A percentile compares a stretch with the other conserved stretches of the same genome.
Evolutionary conservation across 441 rosid genomes (phyloP).

Genomic region (Gossypium davidsonii): DNA sequence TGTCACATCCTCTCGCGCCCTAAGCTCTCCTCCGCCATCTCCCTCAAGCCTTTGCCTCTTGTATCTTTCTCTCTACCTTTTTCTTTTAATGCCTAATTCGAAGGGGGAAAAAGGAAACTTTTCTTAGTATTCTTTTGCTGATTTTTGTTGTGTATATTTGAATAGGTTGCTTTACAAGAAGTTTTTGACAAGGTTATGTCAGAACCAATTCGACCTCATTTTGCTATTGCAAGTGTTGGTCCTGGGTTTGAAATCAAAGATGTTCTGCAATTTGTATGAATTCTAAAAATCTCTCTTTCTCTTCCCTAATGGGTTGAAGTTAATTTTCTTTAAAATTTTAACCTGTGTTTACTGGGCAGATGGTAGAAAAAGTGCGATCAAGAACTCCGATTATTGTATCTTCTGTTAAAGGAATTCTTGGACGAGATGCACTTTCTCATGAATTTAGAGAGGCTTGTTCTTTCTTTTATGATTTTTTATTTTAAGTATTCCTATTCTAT

Average conservation of each 20-base stretch:
- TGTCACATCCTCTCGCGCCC: conserved; percentile 49
- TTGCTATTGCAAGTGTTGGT: conserved; percentile 54
- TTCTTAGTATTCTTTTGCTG: not conserved
- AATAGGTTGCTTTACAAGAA: conserved; percentile 49
- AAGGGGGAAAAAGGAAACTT: not conserved
- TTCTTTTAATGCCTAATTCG: not conserved
- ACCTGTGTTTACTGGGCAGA: conserved; percentile 26
- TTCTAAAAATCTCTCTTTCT: not conserved
- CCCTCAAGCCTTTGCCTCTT: conserved; percentile 33
- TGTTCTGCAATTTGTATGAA: conserved; percentile 34
- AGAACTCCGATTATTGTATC: conserved; percentile 55
- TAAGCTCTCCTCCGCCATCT: conserved; percentile 57
- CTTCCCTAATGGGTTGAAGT: not conserved
- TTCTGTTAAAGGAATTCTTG: conserved; percentile 45
- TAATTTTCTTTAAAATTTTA: not conserved
- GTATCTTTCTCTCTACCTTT: conserved; percentile 23
- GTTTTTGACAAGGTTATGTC: conserved; percentile 59
- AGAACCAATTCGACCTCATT: conserved; percentile 73
- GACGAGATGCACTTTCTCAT: conserved; percentile 49
- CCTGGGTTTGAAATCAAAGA: conserved; percentile 18
- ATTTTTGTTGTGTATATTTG: not conserved
- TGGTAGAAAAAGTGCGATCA: conserved; percentile 44
- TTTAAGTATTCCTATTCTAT: not conserved
- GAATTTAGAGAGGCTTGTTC: conserved; percentile 50
- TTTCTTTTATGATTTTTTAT: not conserved